phyloP scores from a whole-genome alignment of 2,329 filamentous ascomycete genomes.

The Knufia fluminis region DNA sequence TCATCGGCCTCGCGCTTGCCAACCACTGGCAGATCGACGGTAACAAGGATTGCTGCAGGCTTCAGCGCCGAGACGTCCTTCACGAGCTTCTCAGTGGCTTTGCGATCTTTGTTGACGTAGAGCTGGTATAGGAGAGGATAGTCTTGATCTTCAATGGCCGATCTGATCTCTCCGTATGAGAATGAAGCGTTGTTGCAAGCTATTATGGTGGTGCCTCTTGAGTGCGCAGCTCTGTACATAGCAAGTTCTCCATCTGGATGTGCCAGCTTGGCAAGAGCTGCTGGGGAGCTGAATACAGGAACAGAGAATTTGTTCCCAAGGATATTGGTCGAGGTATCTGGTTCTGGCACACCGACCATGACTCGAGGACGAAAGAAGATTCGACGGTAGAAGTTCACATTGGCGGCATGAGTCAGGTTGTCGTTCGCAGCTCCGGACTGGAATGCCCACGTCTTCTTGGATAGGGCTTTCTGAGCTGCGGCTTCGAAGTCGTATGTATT shows the following conservation, averaged over 20 bases:
- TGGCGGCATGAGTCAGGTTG: slow-evolving; percentile 14
- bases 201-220: slow-evolving; percentile 16
- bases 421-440: slow-evolving; percentile 21
- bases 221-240: slow-evolving; percentile 25
- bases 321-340: slow-evolving; percentile 28
- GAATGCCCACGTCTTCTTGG: slow-evolving; percentile 24
- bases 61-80: slow-evolving; percentile 38
- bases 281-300: slow-evolving; percentile 19
- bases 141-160: slow-evolving; percentile 21
- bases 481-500: slow-evolving; percentile 19
- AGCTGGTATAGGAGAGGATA: slow-evolving; percentile 43
- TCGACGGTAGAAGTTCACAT: slow-evolving; percentile 28
- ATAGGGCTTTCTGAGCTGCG: slow-evolving; percentile 13
- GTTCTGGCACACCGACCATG: slow-evolving; percentile 31
- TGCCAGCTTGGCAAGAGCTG: slow-evolving; percentile 33
- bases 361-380: slow-evolving; percentile 42
- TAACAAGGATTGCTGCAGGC: slow-evolving; percentile 43
- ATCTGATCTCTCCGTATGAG: slow-evolving; percentile 44
- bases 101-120: slow-evolving; percentile 50
- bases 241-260: slow-evolving; percentile 37
- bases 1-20: slow-evolving; percentile 50
- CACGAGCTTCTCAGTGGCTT: slow-evolving; percentile 44
- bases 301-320: slow-evolving; percentile 16
- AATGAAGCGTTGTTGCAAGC: slow-evolving; percentile 48
- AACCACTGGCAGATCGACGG: slow-evolving; percentile 47